Conservation (phyloP, 1,139 yeast genomes). For the Oligophagozyma castellii region DNA sequence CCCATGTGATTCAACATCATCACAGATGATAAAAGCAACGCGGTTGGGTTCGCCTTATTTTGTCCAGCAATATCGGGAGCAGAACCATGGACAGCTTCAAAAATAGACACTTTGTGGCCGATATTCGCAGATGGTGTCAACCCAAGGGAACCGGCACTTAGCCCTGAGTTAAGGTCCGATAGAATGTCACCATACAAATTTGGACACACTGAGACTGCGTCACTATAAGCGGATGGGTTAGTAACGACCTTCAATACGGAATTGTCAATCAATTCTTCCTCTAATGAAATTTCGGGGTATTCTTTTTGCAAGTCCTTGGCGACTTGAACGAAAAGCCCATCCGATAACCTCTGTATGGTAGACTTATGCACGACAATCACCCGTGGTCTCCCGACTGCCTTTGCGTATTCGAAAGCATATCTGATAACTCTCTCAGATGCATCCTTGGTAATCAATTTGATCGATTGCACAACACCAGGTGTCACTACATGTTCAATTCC, state of each 20-base stretch:
- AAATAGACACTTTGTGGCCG: constrained; percentile 95
- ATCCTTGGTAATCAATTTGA: constrained; percentile 89
- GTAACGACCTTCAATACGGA: constrained; percentile 83
- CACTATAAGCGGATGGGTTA: constrained; percentile 72
- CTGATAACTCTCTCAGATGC: constrained; percentile 94
- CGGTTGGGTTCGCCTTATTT: constrained; percentile 96
- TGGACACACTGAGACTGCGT: constrained; percentile 96
- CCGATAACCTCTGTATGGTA: constrained; percentile 93
- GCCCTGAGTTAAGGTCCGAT: constrained; percentile 94
- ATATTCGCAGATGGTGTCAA: constrained; percentile 97
- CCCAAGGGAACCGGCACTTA: constrained; percentile 90
- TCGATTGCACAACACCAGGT: constrained; percentile 97
- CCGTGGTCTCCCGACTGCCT: constrained; percentile 76
- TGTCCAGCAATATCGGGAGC: constrained; percentile 98
- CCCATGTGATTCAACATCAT: constrained; percentile 99
- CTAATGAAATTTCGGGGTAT: constrained; percentile 78
- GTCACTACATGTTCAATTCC: constrained; percentile 97
- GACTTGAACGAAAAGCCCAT: constrained; percentile 87
- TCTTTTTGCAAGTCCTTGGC: constrained; percentile 83
- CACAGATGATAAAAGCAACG: constrained; percentile 83
- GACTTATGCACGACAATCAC: constrained; percentile 96
- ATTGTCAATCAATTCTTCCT: constrained; percentile 86
- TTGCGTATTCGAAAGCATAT: constrained; percentile 95
- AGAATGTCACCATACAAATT: constrained; percentile 97
- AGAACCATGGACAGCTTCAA: constrained; percentile 98